A percentile compares a stretch with the other conserved stretches of the same genome.
Conservation (phyloP, 2,329 filamentous ascomycete genomes). For the Rhynchosporium secalis region DNA sequence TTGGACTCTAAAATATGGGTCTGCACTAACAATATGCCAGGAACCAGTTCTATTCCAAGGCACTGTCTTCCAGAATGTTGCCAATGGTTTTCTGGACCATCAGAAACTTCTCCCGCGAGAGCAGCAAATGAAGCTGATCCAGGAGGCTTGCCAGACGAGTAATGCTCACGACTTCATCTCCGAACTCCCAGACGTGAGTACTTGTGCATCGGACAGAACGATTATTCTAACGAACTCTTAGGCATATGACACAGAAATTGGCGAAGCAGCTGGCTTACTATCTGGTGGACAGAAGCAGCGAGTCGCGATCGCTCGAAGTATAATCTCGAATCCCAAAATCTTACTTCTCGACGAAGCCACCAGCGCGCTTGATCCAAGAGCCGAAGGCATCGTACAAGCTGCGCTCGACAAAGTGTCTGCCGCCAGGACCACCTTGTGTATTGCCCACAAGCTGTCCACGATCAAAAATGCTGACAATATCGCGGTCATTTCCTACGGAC, state of each 20-base stretch:
- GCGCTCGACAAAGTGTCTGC: constrained; percentile 12
- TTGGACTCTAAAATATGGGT: too few species aligned
- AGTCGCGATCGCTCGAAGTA: constrained; percentile 16
- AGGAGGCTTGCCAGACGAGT: constrained; percentile 19
- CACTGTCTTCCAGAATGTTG: constrained; percentile 18
- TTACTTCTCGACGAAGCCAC: constrained; percentile 18
- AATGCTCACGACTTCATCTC: constrained; percentile 19
- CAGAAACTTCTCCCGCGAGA: constrained; percentile 13
- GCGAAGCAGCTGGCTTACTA: constrained; percentile 15
- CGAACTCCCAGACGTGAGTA: constrained; percentile 14
- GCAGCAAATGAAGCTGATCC: constrained; percentile 14
- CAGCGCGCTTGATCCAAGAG: constrained; percentile 16
- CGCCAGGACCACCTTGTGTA: constrained; percentile 4
- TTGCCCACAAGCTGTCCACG: constrained; percentile 15
- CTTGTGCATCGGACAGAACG: background rate
- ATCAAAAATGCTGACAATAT: constrained; percentile 18
- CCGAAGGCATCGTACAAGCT: constrained; percentile 12
- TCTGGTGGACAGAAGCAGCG: constrained; percentile 14
- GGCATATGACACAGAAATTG: constrained; percentile 17
- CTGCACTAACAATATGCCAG: background rate
- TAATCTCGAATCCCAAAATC: constrained; percentile 15
- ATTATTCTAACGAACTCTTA: background rate
- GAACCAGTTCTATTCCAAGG: constrained; percentile 18
- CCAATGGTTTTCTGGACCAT: constrained; percentile 14
- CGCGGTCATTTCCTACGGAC: constrained; percentile 15